These are phyloP conservation scores for Theileria orientalis DNA, from an alignment of 169 alveolate genomes.

Conservation along the genomic window DNA sequence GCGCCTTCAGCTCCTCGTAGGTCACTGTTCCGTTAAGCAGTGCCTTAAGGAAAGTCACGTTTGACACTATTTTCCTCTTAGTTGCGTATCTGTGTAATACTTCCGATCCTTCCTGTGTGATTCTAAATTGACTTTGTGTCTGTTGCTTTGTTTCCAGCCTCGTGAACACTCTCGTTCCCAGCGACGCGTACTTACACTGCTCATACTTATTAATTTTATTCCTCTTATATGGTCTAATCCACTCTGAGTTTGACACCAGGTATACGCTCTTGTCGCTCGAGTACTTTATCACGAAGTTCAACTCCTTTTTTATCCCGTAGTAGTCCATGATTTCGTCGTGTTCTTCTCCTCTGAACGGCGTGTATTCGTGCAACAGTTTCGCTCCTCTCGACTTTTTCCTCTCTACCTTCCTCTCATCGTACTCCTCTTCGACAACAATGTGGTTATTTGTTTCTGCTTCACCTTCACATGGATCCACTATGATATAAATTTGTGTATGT, in stretches of 20 bases:
- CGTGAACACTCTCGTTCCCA: conserved; percentile 36
- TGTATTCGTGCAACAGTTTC: conserved; percentile 51
- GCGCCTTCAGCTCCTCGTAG: conserved; percentile 11
- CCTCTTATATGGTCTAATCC: not conserved
- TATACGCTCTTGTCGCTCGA: conserved; percentile 6
- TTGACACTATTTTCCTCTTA: conserved; percentile 27
- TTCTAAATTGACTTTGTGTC: conserved; percentile 29
- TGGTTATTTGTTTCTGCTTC: not conserved
- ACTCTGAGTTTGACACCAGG: conserved; percentile 10
- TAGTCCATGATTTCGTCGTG: conserved; percentile 14
- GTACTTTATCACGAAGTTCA: conserved; percentile 11
- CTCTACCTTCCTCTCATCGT: not conserved
- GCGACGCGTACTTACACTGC: conserved; percentile 39
- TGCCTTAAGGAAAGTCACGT: conserved; percentile 18
- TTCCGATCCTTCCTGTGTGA: conserved; percentile 41
- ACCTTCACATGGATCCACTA: not conserved
- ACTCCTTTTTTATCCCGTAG: conserved; percentile 30
- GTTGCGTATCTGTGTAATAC: conserved; percentile 3
- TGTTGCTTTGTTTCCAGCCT: conserved; percentile 31
- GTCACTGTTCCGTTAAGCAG: conserved; percentile 37
- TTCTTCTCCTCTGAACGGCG: not conserved
- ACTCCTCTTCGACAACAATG: not conserved
- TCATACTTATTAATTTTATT: conserved; percentile 19
- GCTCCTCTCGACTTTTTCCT: conserved; percentile 29
- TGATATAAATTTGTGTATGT: not conserved